Percentiles rank a stretch among this genome's conserved stretches.
phyloP scores from a whole-genome alignment of 2,329 filamentous ascomycete genomes.

The Bipolaris zeicola region DNA sequence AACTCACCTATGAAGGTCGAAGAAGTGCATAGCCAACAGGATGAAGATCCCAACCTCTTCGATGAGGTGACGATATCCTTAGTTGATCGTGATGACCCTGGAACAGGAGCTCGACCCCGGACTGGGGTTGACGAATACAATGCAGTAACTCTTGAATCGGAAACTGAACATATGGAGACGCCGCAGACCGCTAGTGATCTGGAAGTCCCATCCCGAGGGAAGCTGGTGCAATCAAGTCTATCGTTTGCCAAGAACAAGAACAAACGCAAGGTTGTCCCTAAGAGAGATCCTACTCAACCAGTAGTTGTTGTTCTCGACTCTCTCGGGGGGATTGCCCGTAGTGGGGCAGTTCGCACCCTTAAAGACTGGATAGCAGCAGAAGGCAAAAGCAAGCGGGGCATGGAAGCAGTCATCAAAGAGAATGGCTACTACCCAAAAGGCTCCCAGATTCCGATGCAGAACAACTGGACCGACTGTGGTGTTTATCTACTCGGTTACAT shows the following conservation, averaged over 20 bases:
- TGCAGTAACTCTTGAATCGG: not conserved
- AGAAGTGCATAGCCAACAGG: not conserved
- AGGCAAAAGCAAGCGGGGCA: conserved; percentile 65
- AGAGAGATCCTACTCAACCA: conserved; percentile 53
- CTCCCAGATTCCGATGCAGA: conserved; percentile 72
- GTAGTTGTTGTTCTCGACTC: conserved; percentile 89
- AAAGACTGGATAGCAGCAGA: conserved; percentile 80
- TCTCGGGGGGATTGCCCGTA: conserved; percentile 63
- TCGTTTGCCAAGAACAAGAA: conserved; percentile 29
- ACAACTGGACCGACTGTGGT: conserved; percentile 88
- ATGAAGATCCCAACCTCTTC: conserved; percentile 25
- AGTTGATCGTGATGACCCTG: conserved; percentile 25
- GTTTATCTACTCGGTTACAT: conserved; percentile 85
- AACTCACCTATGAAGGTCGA: not conserved
- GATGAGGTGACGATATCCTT: conserved; percentile 31
- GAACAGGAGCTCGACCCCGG: not conserved
- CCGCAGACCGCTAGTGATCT: conserved; percentile 11
- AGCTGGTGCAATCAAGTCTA: conserved; percentile 12
- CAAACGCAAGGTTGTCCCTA: conserved; percentile 32
- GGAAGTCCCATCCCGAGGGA: conserved; percentile 2
- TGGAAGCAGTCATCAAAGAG: conserved; percentile 53
- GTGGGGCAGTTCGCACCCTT: conserved; percentile 67
- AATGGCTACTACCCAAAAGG: conserved; percentile 70
- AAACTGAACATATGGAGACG: not conserved
- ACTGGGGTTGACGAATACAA: not conserved